Evolutionary conservation across 345 rosid species (phyloP), one percentile per base, ranked within the genome.

Genomic region (Camelina neglecta): DNA sequence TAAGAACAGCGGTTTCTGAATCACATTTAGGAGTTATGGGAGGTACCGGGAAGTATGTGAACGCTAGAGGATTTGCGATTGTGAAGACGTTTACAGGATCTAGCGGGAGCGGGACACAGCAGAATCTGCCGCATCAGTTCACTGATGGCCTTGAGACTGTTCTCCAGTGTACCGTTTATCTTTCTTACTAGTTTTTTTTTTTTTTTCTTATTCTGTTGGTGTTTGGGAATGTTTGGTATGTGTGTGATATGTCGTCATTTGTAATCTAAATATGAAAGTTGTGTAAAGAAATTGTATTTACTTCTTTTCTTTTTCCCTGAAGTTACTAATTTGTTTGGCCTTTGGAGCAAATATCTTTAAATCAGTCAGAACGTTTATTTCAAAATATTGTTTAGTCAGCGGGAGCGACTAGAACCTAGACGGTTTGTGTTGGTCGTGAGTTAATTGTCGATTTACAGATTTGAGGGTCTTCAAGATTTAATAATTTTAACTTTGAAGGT

Each of bases 1-100:
- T 85, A 20, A 75, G 84, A 61, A 89, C 88, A 1, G 92, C 85
- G 2, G 89, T 74, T 26, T 88, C 97, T 0, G 97, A 92, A 72
- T 92, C 97, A 2, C 96, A 89, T 79, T 73, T 91, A 50, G 87
- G 93, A 3, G 73, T 94, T 62, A 92, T 89, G 97, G 98, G 95
- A 41, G 98, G 97, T 11, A 93, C 96, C 0, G 96, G 98, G 11
- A 90, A 86, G 74, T 86, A 84, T 78, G 92, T 86, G 55, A 88
- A 92, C 77, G 92, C 92, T 2, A 81, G 82, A 62, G 98, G 95
- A 0, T 88, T 67, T 35, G 93, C 98, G 4, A 80, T 85, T 42
- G 76, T 91, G 20, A 88, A 91, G 82, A 88, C 93, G 5, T 80
- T 87, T 67, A 83, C 92, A 0, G 85, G 76, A 1, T 66, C 69